phyloP scores from a whole-genome alignment of 495 filamentous ascomycete species.

The Tuber indicum region DNA sequence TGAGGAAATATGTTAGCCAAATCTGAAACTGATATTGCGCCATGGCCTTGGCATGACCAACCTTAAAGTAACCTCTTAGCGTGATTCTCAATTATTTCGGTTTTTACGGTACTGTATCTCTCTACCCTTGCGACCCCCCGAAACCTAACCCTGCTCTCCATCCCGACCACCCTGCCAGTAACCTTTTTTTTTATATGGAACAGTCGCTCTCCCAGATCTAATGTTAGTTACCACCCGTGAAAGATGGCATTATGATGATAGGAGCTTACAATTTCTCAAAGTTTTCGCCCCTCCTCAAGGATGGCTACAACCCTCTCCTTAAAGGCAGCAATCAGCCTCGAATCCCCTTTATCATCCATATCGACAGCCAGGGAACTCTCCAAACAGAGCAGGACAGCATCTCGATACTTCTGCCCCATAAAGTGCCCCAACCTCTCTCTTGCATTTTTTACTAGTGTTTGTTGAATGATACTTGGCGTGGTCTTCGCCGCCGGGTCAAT shows the following conservation, averaged over 20 bases:
- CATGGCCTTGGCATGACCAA: too few species aligned
- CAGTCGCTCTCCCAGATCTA: background rate
- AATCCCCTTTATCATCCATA: conserved; percentile 17
- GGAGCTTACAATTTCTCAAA: conserved; percentile 4
- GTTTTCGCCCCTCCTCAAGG: conserved; percentile 7
- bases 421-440: conserved; percentile 18
- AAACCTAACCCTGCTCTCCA: background rate
- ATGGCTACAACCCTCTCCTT: conserved; percentile 21
- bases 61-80: too few species aligned
- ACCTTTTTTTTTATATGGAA: background rate
- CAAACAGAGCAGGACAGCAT: conserved; percentile 19
- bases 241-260: background rate
- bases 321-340: conserved; percentile 20
- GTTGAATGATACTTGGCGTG: conserved; percentile 6
- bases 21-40: too few species aligned
- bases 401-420: conserved; percentile 20
- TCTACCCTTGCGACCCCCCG: background rate
- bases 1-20: too few species aligned
- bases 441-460: conserved; percentile 15
- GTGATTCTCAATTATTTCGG: too few species aligned
- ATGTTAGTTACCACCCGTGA: background rate
- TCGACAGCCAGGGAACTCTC: conserved; percentile 1
- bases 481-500: background rate
- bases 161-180: background rate
- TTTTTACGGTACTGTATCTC: too few species aligned